These are phyloP conservation scores for Trichoderma atroviride DNA, from an alignment of 2,329 filamentous ascomycete genomes.

Conservation along the genomic window DNA sequence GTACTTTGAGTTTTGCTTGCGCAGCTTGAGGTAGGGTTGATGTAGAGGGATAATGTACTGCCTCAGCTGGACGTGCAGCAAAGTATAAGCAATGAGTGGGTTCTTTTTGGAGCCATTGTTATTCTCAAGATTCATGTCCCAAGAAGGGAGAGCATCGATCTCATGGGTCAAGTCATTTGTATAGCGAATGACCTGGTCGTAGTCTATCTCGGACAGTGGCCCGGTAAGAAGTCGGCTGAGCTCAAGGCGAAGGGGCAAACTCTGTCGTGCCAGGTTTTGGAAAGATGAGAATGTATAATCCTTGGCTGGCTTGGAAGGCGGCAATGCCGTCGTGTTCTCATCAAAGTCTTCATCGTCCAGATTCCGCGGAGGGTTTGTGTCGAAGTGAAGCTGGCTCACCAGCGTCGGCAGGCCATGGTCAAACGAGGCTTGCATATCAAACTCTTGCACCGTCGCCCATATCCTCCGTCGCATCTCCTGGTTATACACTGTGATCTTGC, in stretches of 20 bases:
- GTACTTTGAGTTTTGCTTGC: conserved; percentile 62
- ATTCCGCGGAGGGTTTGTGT: conserved; percentile 59
- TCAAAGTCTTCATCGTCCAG: conserved; percentile 62
- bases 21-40: conserved; percentile 62
- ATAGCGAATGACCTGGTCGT: conserved; percentile 63
- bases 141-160: conserved; percentile 61
- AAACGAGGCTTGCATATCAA: conserved; percentile 64
- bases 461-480: conserved; percentile 64
- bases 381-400: conserved; percentile 58
- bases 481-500: conserved; percentile 60
- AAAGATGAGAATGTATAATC: conserved; percentile 64
- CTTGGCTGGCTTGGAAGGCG: conserved; percentile 52
- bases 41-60: conserved; percentile 65
- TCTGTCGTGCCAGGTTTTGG: conserved; percentile 60
- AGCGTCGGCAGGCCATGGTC: conserved; percentile 63
- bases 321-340: conserved; percentile 54
- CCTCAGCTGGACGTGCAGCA: conserved; percentile 62
- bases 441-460: conserved; percentile 64
- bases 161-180: conserved; percentile 64
- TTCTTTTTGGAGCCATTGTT: conserved; percentile 50
- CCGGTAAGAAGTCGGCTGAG: conserved; percentile 60
- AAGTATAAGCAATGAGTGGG: conserved; percentile 60
- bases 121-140: conserved; percentile 48
- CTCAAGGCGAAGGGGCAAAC: conserved; percentile 58
- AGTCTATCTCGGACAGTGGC: conserved; percentile 58